A percentile compares a stretch with the other conserved stretches of the same genome.
These are phyloP conservation scores for Fraxinus americana DNA, from an alignment of 257 asterid genomes.

Conservation along the genomic window DNA sequence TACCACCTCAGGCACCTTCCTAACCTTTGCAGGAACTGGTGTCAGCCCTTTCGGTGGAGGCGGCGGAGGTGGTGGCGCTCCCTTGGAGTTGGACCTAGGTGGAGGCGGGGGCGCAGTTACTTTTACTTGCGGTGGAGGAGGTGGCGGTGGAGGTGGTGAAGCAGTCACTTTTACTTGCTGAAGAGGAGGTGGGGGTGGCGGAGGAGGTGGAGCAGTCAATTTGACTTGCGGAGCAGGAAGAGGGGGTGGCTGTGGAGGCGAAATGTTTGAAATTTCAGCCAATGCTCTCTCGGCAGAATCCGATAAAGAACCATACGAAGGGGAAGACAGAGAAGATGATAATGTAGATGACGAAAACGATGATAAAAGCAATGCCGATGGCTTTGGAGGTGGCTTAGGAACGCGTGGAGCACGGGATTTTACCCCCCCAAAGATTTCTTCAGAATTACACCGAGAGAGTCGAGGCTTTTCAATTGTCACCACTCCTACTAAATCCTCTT, in stretches of 20 bases:
- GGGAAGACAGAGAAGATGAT: slow-evolving; percentile 39
- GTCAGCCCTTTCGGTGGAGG: slow-evolving; percentile 52
- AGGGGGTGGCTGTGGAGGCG: slow-evolving; percentile 58
- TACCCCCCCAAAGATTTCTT: slow-evolving; percentile 52
- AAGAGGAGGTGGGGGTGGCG: slow-evolving; percentile 53
- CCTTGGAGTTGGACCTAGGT: slow-evolving; percentile 14
- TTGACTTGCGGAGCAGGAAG: slow-evolving; percentile 33
- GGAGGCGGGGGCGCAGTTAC: slow-evolving; percentile 27
- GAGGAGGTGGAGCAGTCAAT: slow-evolving; percentile 48
- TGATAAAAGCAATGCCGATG: slow-evolving; percentile 27
- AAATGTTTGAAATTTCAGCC: slow-evolving; percentile 62
- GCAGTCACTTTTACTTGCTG: slow-evolving; percentile 28
- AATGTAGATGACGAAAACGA: slow-evolving; percentile 21
- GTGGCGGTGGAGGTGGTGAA: slow-evolving; percentile 44
- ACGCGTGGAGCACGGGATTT: slow-evolving; percentile 48
- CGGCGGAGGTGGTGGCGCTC: slow-evolving; percentile 41
- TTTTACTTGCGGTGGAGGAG: slow-evolving; percentile 37
- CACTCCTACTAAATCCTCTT: slow-evolving; percentile 39
- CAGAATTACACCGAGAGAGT: slow-evolving; percentile 52
- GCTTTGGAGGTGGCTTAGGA: slow-evolving; percentile 56
- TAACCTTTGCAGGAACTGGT: slow-evolving; percentile 55
- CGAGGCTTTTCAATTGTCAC: slow-evolving; percentile 38
- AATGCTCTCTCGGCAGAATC: slow-evolving; percentile 75
- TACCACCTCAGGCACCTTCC: slow-evolving; percentile 89
- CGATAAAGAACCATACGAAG: slow-evolving; percentile 42